Evolutionary conservation across 176 grass and related monocot genomes (phyloP).

Genomic region (Carex parvula): DNA sequence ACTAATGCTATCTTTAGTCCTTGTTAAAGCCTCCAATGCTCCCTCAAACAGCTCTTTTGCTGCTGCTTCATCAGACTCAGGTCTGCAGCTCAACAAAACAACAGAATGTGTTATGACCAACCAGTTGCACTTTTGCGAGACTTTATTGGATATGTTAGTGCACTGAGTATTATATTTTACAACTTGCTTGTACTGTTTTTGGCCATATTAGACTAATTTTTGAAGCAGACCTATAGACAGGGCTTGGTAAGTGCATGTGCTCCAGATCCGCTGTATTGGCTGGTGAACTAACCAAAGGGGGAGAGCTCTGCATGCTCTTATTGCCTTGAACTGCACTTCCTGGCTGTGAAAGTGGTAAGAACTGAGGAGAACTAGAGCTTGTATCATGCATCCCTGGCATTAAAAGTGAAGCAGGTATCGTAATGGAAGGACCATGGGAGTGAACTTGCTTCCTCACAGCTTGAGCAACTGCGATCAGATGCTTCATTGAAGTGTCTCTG

Average conservation of each 20-base stretch:
- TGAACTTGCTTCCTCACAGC: conserved; percentile 80
- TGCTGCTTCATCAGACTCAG: conserved; percentile 69
- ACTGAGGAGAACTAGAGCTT: conserved; percentile 62
- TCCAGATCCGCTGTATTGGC: conserved; percentile 48
- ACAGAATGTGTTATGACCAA: neutral
- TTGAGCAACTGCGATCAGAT: conserved; percentile 98
- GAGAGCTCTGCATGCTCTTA: conserved; percentile 33
- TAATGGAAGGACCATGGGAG: conserved; percentile 42
- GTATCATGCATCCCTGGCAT: conserved; percentile 49
- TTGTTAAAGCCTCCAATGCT: conserved; percentile 94
- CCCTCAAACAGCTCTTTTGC: conserved; percentile 85
- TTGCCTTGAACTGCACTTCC: conserved; percentile 51
- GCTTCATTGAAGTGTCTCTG: conserved; percentile 69
- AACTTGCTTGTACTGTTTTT: neutral
- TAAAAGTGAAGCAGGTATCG: conserved; percentile 38
- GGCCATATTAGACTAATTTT: neutral
- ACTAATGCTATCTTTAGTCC: conserved; percentile 97
- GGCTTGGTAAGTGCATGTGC: conserved; percentile 35
- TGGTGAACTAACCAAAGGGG: conserved; percentile 35
- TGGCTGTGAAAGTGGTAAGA: conserved; percentile 48
- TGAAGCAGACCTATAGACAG: conserved; percentile 13
- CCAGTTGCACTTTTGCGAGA: neutral
- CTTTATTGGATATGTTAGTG: neutral
- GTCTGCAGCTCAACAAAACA: conserved; percentile 44
- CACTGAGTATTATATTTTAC: neutral